Evolutionary conservation across 495 filamentous ascomycete genomes (phyloP), one percentile per base, ranked within the genome.

Genomic region (Xylaria venustula): DNA sequence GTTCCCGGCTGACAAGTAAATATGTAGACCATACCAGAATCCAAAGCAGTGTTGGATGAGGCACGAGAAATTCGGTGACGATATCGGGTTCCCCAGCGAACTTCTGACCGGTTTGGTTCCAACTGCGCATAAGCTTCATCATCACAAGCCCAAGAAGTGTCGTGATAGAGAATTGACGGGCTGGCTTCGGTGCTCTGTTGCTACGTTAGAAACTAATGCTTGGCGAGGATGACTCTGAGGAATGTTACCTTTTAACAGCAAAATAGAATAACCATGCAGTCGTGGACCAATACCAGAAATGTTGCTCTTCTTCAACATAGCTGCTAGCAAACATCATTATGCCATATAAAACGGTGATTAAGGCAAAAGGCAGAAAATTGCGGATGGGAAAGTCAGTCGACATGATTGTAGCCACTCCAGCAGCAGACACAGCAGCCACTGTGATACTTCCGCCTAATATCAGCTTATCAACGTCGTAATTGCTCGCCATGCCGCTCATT

Each of bases 71-170:
- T 7, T 64, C 78, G 36, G 85, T 87, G 55, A 88, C 87, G 51
- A 97, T 94, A 67, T 97, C 93, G 49, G 91, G 85, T 50, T 88
- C 89, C 14, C 91, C 93, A 15, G 94, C 86, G 64, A 90, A 90
- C 61, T 99, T 99, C 64, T 97, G 92, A 22, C 94, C 94, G 0
- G 94, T 98, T 71, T 97, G 94, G 70, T 97, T 97, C 93, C 93
- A 99, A 37, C 86, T 80, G 45, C 90, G 77, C 42, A 87, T 66
- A 6, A 95, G 64, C 32, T 94, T 83, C 40, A 89, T 79, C 17
- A 81, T 64, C 8, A 79, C 58, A 11, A 88, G 67, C 14, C 78
- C 69, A 46, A 60, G 42, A 7, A 67, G 30, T 3, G 59, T 63
- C 46, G 60, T 64, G 7, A 40, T 4, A 5, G 50, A 37, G 3